These are phyloP conservation scores for Trichoderma oligosporum DNA, from an alignment of 2,329 filamentous ascomycete species.

Conservation along the genomic window DNA sequence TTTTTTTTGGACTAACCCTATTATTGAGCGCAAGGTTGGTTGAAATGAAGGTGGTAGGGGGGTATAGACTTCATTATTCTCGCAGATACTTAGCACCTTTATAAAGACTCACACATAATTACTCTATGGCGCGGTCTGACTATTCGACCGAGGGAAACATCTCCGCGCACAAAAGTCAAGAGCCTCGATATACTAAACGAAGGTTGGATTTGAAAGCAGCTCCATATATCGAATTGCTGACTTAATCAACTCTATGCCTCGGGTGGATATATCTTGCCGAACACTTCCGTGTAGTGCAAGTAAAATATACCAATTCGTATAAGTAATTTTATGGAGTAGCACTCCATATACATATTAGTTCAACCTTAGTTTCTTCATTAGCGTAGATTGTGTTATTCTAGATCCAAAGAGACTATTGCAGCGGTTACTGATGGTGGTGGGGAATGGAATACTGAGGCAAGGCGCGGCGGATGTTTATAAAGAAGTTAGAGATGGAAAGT, in stretches of 20 bases:
- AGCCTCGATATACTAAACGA: neutral
- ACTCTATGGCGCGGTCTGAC: neutral
- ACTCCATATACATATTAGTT: too few species aligned
- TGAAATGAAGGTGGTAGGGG: too few species aligned
- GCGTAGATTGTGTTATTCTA: too few species aligned
- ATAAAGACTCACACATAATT: neutral
- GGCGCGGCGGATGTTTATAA: too few species aligned
- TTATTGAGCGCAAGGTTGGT: too few species aligned
- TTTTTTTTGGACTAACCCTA: too few species aligned
- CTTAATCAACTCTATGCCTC: neutral
- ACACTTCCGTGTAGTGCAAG: too few species aligned
- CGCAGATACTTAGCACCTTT: neutral
- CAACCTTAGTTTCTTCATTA: too few species aligned
- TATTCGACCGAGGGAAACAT: neutral
- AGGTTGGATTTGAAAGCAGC: slow-evolving; percentile 13
- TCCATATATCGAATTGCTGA: neutral
- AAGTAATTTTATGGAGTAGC: neutral
- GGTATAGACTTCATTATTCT: neutral
- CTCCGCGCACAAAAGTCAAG: neutral
- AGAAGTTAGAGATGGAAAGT: too few species aligned
- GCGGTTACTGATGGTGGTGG: too few species aligned
- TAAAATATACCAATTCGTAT: neutral
- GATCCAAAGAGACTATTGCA: too few species aligned
- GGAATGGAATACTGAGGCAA: too few species aligned
- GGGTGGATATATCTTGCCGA: neutral